phyloP scores from a whole-genome alignment of 2,329 filamentous ascomycete species.

The Colletotrichum paranaense region DNA sequence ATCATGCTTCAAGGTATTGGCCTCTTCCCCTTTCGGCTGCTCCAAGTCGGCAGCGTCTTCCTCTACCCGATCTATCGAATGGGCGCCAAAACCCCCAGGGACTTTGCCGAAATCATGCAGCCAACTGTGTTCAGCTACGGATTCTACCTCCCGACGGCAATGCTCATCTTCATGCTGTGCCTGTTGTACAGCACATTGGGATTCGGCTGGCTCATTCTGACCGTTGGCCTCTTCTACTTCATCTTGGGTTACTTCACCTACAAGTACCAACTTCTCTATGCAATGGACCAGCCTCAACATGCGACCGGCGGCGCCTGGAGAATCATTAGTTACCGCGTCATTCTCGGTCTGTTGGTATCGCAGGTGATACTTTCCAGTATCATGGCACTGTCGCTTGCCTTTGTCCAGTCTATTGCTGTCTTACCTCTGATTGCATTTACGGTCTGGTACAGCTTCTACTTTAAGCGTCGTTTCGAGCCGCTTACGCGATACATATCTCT shows the following conservation, averaged over 20 bases:
- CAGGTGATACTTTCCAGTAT: slow-evolving; percentile 92
- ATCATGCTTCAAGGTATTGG: slow-evolving; percentile 95
- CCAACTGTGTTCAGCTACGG: slow-evolving; percentile 95
- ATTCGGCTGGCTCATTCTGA: slow-evolving; percentile 81
- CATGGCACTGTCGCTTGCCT: slow-evolving; percentile 79
- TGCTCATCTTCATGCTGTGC: slow-evolving; percentile 95
- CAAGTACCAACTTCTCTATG: slow-evolving; percentile 97
- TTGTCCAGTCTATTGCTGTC: slow-evolving; percentile 78
- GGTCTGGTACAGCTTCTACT: slow-evolving; percentile 90
- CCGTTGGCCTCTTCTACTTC: slow-evolving; percentile 88
- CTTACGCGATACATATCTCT: slow-evolving; percentile 93
- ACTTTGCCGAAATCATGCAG: slow-evolving; percentile 83
- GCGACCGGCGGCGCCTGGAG: slow-evolving; percentile 94
- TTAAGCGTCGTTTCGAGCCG: slow-evolving; percentile 83
- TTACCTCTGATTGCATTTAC: slow-evolving; percentile 83
- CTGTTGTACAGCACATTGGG: slow-evolving; percentile 92
- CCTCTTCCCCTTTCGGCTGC: slow-evolving; percentile 88
- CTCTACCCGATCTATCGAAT: slow-evolving; percentile 85
- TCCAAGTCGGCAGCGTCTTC: slow-evolving; percentile 88
- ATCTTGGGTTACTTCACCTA: slow-evolving; percentile 87
- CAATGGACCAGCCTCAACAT: slow-evolving; percentile 97
- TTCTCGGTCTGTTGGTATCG: slow-evolving; percentile 88
- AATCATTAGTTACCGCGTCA: slow-evolving; percentile 93
- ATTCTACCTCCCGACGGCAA: slow-evolving; percentile 91
- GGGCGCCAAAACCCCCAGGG: slow-evolving; percentile 86